Conservation (phyloP, 2,329 filamentous ascomycete genomes). For the Clarireedia paspali region DNA sequence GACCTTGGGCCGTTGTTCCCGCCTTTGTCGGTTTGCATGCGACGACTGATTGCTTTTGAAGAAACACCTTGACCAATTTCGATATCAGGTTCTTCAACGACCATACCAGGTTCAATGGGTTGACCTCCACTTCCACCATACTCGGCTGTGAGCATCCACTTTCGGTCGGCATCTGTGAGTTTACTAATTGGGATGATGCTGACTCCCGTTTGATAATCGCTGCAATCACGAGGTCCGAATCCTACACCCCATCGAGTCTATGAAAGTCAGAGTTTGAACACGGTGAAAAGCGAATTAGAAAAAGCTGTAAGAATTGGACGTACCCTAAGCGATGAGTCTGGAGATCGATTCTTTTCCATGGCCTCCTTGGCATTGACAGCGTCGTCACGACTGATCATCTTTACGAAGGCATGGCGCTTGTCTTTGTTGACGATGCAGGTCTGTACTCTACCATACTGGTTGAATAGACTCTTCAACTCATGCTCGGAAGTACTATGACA, state of each 20-base stretch:
- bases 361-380: slow-evolving; percentile 76
- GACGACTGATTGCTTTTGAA: slow-evolving; percentile 72
- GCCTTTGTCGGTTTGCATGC: slow-evolving; percentile 62
- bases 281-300: neutral
- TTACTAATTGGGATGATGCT: slow-evolving; percentile 89
- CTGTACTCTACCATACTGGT: slow-evolving; percentile 78
- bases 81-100: slow-evolving; percentile 95
- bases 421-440: slow-evolving; percentile 98
- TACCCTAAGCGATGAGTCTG: slow-evolving; percentile 44
- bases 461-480: slow-evolving; percentile 76
- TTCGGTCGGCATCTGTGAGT: slow-evolving; percentile 90
- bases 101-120: slow-evolving; percentile 72
- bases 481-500: slow-evolving; percentile 59
- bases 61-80: slow-evolving; percentile 97
- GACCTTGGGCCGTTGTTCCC: slow-evolving; percentile 59
- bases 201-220: slow-evolving; percentile 86
- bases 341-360: slow-evolving; percentile 72
- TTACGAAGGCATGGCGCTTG: slow-evolving; percentile 97
- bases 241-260: slow-evolving; percentile 96
- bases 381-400: slow-evolving; percentile 88
- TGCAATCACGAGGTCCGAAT: slow-evolving; percentile 94
- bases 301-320: slow-evolving; percentile 8
- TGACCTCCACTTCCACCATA: slow-evolving; percentile 86
- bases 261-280: slow-evolving; percentile 24
- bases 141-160: slow-evolving; percentile 93